phyloP scores from a whole-genome alignment of 2,329 filamentous ascomycete species.

The Metarhizium album region DNA sequence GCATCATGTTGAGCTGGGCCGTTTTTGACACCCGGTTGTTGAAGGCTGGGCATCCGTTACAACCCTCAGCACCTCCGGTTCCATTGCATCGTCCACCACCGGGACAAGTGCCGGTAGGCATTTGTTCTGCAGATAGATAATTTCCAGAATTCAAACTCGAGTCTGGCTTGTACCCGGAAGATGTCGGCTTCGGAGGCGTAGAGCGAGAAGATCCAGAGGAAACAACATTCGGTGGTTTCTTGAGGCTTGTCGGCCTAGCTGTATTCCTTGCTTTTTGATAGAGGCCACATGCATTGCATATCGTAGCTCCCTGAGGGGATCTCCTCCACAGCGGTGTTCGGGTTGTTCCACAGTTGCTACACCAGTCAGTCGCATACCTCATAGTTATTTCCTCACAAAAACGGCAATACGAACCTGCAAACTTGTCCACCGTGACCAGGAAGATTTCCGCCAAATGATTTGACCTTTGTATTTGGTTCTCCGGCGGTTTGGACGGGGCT shows the following conservation, averaged over 20 bases:
- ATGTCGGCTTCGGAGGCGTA: conserved; percentile 25
- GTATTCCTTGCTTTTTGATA: conserved; percentile 92
- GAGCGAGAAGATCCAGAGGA: conserved; percentile 31
- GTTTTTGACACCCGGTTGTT: conserved; percentile 93
- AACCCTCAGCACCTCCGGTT: conserved; percentile 88
- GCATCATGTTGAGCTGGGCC: conserved; percentile 55
- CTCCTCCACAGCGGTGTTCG: conserved; percentile 90
- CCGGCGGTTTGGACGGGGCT: conserved; percentile 17
- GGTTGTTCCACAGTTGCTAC: conserved; percentile 88
- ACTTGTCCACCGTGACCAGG: conserved; percentile 47
- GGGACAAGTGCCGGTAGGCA: conserved; percentile 77
- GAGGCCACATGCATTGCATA: conserved; percentile 94
- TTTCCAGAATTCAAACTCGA: conserved; percentile 44
- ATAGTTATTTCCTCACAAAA: background rate
- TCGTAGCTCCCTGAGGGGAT: conserved; percentile 84
- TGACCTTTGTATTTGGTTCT: conserved; percentile 9
- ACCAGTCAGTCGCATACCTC: conserved; percentile 2
- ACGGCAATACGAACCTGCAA: conserved; percentile 50
- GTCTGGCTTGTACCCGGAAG: conserved; percentile 28
- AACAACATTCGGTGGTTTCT: conserved; percentile 54
- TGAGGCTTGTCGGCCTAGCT: conserved; percentile 79
- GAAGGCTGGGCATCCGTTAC: conserved; percentile 90
- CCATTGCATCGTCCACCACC: conserved; percentile 93
- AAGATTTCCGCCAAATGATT: conserved; percentile 4
- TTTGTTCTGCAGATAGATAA: conserved; percentile 68